A percentile compares a stretch with the other conserved stretches of the same genome.
These are phyloP conservation scores for Spiraea crenata DNA, from an alignment of 331 rosid genomes.

Conservation along the genomic window DNA sequence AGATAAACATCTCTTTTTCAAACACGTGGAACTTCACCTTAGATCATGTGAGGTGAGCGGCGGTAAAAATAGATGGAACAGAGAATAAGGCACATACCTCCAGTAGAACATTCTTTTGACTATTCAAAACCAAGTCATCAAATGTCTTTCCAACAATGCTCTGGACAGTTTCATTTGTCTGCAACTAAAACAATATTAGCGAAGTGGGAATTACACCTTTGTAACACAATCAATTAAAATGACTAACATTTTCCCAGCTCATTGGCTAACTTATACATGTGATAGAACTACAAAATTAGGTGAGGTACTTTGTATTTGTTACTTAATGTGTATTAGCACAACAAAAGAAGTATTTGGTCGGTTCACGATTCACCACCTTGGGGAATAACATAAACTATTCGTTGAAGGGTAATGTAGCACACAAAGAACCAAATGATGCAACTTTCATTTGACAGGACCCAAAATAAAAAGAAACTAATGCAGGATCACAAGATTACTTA, in stretches of 20 bases:
- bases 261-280: too few relatives aligned
- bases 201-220: background rate
- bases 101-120: constrained; percentile 64
- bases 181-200: constrained; percentile 32
- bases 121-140: constrained; percentile 61
- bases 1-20: background rate
- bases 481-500: background rate
- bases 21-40: constrained; percentile 6
- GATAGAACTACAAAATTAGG: too few relatives aligned
- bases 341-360: background rate
- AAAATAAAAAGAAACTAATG: background rate
- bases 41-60: background rate
- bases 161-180: constrained; percentile 60
- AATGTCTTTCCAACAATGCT: constrained; percentile 70
- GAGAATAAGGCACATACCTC: constrained; percentile 60
- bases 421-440: background rate
- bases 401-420: background rate
- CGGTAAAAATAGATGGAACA: constrained; percentile 13
- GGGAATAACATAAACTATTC: background rate
- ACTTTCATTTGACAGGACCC: background rate
- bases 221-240: too few relatives aligned
- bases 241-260: too few relatives aligned
- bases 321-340: too few relatives aligned
- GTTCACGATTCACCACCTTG: background rate
- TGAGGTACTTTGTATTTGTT: too few relatives aligned